Evolutionary conservation across 352 stramenopile species (phyloP).

Genomic region (Blastocystis sp.): DNA sequence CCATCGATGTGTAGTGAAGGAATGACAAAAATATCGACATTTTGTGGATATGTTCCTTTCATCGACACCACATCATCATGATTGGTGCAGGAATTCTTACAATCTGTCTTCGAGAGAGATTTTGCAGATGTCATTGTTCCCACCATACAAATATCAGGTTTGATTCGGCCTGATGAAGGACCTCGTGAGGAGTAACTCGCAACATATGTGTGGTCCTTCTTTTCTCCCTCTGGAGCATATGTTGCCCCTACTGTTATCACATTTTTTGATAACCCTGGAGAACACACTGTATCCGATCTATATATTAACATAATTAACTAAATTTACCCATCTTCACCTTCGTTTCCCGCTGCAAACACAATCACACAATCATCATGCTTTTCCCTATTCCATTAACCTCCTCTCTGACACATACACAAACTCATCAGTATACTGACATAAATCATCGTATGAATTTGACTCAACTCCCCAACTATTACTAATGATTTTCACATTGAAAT

Average conservation of each 20-base stretch:
- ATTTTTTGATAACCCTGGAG: slow-evolving; percentile 33
- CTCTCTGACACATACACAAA: neutral
- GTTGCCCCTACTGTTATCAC: slow-evolving; percentile 18
- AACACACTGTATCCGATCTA: neutral
- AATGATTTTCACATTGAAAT: neutral
- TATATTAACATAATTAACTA: neutral
- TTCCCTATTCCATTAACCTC: neutral
- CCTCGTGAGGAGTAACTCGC: slow-evolving; percentile 31
- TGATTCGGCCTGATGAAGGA: neutral
- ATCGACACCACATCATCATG: neutral
- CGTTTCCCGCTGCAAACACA: slow-evolving; percentile 38
- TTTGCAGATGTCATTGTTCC: neutral
- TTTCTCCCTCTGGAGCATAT: neutral
- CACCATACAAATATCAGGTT: slow-evolving; percentile 9
- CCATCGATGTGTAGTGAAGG: neutral
- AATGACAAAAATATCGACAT: neutral
- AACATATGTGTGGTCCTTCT: neutral
- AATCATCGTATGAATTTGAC: neutral
- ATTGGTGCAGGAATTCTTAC: neutral
- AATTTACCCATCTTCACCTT: slow-evolving; percentile 17
- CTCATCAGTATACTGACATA: neutral
- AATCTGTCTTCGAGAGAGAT: neutral
- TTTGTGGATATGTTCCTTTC: neutral
- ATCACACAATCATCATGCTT: slow-evolving; percentile 15
- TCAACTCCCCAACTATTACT: slow-evolving; percentile 16